phyloP scores from a whole-genome alignment of 768 basidiomycete species.

The Pleurotus giganteus region DNA sequence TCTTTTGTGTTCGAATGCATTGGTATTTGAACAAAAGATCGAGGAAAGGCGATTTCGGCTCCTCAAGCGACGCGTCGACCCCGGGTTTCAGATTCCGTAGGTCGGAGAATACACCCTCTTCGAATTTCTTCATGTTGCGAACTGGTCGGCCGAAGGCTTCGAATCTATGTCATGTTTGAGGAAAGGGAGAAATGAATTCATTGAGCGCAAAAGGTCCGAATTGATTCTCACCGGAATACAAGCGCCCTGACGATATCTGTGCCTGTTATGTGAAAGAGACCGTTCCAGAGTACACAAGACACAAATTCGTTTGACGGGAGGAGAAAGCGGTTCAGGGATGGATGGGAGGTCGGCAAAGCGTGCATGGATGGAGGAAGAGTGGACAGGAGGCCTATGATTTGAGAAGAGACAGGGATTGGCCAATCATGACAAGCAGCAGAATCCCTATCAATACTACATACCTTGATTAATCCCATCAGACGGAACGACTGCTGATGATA shows the following conservation, averaged over 20 bases:
- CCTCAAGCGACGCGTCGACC: constrained; percentile 87
- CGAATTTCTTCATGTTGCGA: constrained; percentile 93
- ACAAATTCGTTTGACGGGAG: constrained; percentile 88
- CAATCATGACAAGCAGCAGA: background rate
- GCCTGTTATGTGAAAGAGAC: constrained; percentile 91
- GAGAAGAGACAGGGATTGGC: background rate
- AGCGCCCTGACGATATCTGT: constrained; percentile 95
- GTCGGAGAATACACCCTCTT: constrained; percentile 95
- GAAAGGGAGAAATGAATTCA: constrained; percentile 7
- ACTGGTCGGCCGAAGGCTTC: constrained; percentile 87
- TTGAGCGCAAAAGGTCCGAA: constrained; percentile 7
- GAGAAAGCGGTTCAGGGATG: constrained; percentile 81
- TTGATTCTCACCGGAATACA: constrained; percentile 70
- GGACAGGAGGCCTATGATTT: constrained; percentile 14
- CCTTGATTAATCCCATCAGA: constrained; percentile 1
- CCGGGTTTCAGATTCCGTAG: constrained; percentile 93
- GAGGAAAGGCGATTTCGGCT: constrained; percentile 96
- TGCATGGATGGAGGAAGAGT: constrained; percentile 30
- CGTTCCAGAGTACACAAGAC: constrained; percentile 89
- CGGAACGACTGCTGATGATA: constrained; percentile 2
- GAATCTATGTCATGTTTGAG: constrained; percentile 12
- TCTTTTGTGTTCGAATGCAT: constrained; percentile 97
- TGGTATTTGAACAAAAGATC: constrained; percentile 95
- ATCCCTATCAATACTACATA: background rate
- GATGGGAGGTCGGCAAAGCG: constrained; percentile 51